Conservation (phyloP, 202 grass and related monocot species). For the Carex arenaria region DNA sequence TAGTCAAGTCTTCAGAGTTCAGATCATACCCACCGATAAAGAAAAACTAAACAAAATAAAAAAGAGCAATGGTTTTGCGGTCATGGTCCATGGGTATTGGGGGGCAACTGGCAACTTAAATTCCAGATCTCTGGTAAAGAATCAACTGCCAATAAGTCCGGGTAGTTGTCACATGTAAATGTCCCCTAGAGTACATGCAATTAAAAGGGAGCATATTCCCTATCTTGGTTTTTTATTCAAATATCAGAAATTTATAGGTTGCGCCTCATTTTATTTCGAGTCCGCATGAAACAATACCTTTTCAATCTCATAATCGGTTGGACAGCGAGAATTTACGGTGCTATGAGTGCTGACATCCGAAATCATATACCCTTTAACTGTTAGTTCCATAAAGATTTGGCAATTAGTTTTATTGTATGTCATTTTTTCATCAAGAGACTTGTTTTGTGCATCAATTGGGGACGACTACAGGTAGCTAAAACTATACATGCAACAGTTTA, state of each 20-base stretch:
- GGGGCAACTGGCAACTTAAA: background rate
- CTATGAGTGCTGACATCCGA: background rate
- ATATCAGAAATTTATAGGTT: background rate
- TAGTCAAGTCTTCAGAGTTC: background rate
- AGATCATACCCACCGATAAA: background rate
- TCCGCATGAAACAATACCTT: background rate
- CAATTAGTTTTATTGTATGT: background rate
- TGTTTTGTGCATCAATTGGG: background rate
- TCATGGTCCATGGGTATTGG: background rate
- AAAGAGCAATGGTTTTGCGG: background rate
- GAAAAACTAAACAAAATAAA: background rate
- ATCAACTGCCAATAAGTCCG: background rate
- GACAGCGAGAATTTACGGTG: background rate
- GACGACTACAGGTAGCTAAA: background rate
- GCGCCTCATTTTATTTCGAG: background rate
- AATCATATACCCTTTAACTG: too few relatives aligned
- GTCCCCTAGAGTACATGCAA: background rate
- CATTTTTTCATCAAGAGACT: background rate
- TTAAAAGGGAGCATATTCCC: background rate
- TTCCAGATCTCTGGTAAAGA: slow-evolving; percentile 16
- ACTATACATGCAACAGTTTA: background rate
- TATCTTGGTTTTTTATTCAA: background rate
- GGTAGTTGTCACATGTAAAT: slow-evolving; percentile 15
- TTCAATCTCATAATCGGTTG: background rate
- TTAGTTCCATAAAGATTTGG: too few relatives aligned